Base-by-base conservation (phyloP, 768 basidiomycete species). In the Amyloporia xantha region DNA sequence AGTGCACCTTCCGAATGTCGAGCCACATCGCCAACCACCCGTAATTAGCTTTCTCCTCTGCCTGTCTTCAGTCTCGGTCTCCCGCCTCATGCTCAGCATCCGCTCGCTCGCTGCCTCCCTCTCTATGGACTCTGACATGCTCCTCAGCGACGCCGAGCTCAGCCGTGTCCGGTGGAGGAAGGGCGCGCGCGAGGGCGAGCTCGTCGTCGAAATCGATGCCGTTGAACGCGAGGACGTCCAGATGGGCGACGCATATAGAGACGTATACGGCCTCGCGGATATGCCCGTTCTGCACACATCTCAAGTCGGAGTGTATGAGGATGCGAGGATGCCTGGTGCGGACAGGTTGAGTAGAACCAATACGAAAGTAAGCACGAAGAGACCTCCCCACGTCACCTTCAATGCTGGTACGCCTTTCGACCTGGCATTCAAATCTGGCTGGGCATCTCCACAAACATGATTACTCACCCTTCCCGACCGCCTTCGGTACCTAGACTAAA, bases 81-180 rank as follows among this genome's bases (percentile, higher is more conserved):
- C 66, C 35, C 65, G 64, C 11, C 62, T 67, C 17, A 69, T 71
- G 67, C 62, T 73, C 41, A 68, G 64, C 50, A 69, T 72, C 39
- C 65, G 67, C 41, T 73, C 72, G 1, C 58, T 75, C n/a, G 70
- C 75, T 13, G 62, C 66, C 4, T 59, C 63, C 15, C 57, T 70
- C 17, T 68, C 71, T 26, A 69, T 74, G 5, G 68, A 71, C 28
- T 65, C 70, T 1, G 63, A 65, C 10, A 74, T 69, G 72, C 59
- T 75, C 6, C 64, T 77, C 20, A 74, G 65, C 54, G 67, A 71
- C 50, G 66, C 69, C 5, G 73, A 76, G 58, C 63, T 76, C 21
- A 69, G 67, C 35, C 71, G 74, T 21, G 66, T 76, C 2, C 63
- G 50, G 43, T 58, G 56, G 56, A 48, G 49, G 36, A 44, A 42